Percentiles rank a stretch among this genome's conserved stretches.
Conservation (phyloP, 1,284 basidiomycete species). For the Melampsora americana region DNA sequence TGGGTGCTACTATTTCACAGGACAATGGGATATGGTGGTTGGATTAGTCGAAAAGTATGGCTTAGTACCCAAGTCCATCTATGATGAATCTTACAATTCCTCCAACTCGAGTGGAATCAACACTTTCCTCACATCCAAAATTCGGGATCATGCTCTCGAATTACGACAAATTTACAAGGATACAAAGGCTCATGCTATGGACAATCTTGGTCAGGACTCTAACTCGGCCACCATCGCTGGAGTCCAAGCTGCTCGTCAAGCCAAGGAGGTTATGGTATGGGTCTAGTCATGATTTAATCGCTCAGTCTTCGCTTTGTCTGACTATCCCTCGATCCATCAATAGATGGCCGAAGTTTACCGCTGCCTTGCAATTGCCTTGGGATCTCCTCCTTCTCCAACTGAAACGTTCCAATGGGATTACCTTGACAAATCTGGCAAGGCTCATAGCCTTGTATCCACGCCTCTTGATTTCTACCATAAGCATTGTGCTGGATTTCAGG, state of each 20-base stretch:
- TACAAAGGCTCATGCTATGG: constrained; percentile 54
- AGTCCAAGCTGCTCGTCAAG: constrained; percentile 15
- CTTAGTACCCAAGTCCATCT: constrained; percentile 68
- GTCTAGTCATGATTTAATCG: constrained; percentile 51
- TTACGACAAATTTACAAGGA: constrained; percentile 64
- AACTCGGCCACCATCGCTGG: not conserved
- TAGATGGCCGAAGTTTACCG: constrained; percentile 62
- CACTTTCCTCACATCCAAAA: constrained; percentile 75
- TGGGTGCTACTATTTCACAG: constrained; percentile 1
- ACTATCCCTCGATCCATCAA: not conserved
- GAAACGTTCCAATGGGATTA: constrained; percentile 75
- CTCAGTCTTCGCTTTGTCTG: constrained; percentile 70
- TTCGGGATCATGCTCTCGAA: constrained; percentile 81
- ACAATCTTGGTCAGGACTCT: constrained; percentile 20
- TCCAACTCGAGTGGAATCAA: constrained; percentile 71
- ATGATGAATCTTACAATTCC: constrained; percentile 82
- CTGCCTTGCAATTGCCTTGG: constrained; percentile 80
- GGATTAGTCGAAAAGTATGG: constrained; percentile 82
- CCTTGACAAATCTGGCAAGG: constrained; percentile 74
- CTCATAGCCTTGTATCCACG: constrained; percentile 69
- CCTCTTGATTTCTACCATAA: constrained; percentile 65
- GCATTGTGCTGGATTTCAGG: constrained; percentile 58
- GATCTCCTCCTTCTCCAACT: constrained; percentile 72
- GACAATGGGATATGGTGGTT: constrained; percentile 73
- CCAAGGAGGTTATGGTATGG: constrained; percentile 47